Evolutionary conservation across 2,329 filamentous ascomycete species (phyloP).

Genomic region (Mollisiaceae sp.): DNA sequence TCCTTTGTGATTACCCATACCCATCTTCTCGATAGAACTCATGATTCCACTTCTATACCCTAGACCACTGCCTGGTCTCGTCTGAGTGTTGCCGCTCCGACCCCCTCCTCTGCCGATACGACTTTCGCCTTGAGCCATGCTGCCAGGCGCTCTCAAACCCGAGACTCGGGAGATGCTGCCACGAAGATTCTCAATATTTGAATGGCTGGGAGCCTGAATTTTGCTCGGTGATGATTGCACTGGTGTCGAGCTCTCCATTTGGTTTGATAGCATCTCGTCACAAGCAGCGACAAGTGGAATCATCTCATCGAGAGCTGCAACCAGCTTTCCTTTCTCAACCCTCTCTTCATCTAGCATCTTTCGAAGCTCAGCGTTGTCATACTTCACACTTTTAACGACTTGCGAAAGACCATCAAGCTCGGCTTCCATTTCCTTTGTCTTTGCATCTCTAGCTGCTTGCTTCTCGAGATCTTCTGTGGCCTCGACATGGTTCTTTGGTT

Average conservation of each 20-base stretch:
- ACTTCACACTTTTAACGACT: constrained; percentile 71
- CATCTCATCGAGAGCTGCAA: constrained; percentile 83
- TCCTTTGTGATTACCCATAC: constrained; percentile 71
- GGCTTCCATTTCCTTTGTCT: constrained; percentile 77
- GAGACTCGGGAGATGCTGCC: constrained; percentile 61
- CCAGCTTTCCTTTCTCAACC: constrained; percentile 83
- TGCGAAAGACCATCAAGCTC: constrained; percentile 75
- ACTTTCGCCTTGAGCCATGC: constrained; percentile 50
- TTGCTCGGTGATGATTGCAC: constrained; percentile 35
- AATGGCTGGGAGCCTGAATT: constrained; percentile 31
- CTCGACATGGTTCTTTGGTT: constrained; percentile 50
- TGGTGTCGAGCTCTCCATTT: constrained; percentile 34
- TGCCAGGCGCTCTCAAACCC: constrained; percentile 65
- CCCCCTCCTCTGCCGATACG: constrained; percentile 47
- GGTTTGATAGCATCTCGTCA: constrained; percentile 42
- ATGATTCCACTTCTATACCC: constrained; percentile 72
- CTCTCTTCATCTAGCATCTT: constrained; percentile 74
- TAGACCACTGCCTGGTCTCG: constrained; percentile 41
- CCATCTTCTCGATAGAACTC: constrained; percentile 89
- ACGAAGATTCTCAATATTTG: constrained; percentile 53
- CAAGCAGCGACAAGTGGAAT: constrained; percentile 66
- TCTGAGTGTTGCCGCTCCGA: constrained; percentile 47
- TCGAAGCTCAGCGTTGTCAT: constrained; percentile 70
- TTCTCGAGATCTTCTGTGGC: constrained; percentile 62
- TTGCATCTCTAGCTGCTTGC: constrained; percentile 73